Evolutionary conservation across 768 basidiomycete species (phyloP), one percentile per base, ranked within the genome.

Genomic region (Tylopilus plumbeoviolaceoides): DNA sequence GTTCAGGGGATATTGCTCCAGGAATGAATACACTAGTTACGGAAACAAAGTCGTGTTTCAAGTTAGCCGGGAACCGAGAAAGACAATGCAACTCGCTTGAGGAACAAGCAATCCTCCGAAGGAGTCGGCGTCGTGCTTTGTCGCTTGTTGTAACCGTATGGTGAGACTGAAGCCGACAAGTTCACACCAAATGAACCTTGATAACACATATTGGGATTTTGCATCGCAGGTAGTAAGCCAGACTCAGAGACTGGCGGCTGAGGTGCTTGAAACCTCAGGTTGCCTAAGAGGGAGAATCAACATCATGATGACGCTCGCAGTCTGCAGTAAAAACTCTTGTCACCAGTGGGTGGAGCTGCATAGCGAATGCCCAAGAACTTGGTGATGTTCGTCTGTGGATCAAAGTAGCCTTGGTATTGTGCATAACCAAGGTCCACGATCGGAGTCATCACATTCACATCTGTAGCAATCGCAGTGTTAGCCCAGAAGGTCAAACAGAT

Each of bases 291-390:
- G 5, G 21, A 21, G 5, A 12, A 11, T 17, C 17, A 40, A 11
- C 17, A 7, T 6, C 15, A 7, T 18, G 53, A 10, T 30, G 20
- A 18, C 1, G 31, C n/a, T 8, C 11, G 9, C 17, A 6, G 15
- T 38, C 3, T 14, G 20, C 25, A 14, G 23, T 20, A 3, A 18
- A 15, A 18, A 39, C 8, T 15, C 4, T 5, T 50, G 70, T 23
- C 25, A 76, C 78, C 78, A 28, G 71, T 55, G 2, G 80, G 79
- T 28, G 78, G 66, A 17, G 76, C 76, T 10, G 81, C 80, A 64
- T 76, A 82, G 8, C 79, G 72, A 41, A 71, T 54, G 17, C 63
- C 55, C 31, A 69, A 48, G 54, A 66, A 70, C 40, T 36, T 54
- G 1, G 67, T 63, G 7, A 59, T 50, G 36, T 65, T 67, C 0